Evolutionary conservation across 2,329 filamentous ascomycete species (phyloP).

Genomic region (Sporothrix inflata): DNA sequence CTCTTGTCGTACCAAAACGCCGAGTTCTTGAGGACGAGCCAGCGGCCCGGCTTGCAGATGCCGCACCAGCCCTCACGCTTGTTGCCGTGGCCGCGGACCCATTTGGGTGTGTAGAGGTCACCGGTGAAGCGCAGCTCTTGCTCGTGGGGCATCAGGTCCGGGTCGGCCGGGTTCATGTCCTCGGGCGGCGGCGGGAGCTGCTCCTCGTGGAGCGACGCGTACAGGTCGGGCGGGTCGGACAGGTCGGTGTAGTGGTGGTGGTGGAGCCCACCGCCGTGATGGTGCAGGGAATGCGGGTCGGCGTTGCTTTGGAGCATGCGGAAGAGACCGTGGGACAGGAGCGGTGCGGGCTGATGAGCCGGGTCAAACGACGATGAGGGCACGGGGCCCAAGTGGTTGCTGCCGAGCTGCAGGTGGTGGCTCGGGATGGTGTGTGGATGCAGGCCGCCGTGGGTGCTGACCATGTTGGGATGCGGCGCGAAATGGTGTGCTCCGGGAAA

Average conservation of each 20-base stretch:
- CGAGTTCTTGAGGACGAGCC: slow-evolving; percentile 87
- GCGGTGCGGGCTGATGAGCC: slow-evolving; percentile 55
- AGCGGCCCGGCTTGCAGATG: slow-evolving; percentile 82
- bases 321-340: slow-evolving; percentile 74
- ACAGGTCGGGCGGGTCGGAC: slow-evolving; percentile 76
- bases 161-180: slow-evolving; percentile 79
- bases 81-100: slow-evolving; percentile 84
- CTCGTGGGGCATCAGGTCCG: slow-evolving; percentile 75
- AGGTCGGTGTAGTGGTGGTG: slow-evolving; percentile 73
- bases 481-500: slow-evolving; percentile 27
- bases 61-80: slow-evolving; percentile 90
- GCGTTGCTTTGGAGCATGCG: slow-evolving; percentile 75
- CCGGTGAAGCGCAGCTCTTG: slow-evolving; percentile 78
- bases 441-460: slow-evolving; percentile 21
- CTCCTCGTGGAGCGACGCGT: slow-evolving; percentile 73
- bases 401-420: slow-evolving; percentile 25
- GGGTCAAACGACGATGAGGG: slow-evolving; percentile 53
- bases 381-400: slow-evolving; percentile 38
- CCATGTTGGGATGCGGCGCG: slow-evolving; percentile 3
- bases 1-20: slow-evolving; percentile 94
- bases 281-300: slow-evolving; percentile 67
- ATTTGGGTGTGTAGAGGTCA: slow-evolving; percentile 80
- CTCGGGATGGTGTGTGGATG: slow-evolving; percentile 29
- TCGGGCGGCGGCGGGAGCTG: slow-evolving; percentile 74
- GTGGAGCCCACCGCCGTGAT: slow-evolving; percentile 55